Conservation (phyloP, 2,329 filamentous ascomycete genomes). For the Clonostachys sp. region DNA sequence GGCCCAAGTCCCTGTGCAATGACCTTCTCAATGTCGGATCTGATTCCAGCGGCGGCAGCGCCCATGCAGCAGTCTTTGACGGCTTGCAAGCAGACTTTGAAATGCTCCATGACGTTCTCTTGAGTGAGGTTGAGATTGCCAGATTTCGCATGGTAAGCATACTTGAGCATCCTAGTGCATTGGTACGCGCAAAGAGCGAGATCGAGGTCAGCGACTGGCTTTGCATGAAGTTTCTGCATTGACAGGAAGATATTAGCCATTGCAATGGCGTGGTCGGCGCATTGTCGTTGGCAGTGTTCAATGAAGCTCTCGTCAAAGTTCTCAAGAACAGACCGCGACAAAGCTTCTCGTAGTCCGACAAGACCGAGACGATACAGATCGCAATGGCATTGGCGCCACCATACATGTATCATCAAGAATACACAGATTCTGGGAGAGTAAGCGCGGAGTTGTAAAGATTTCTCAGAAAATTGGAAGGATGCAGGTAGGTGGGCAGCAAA, state of each 20-base stretch:
- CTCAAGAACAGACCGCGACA: constrained; percentile 36
- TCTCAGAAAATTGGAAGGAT: constrained; percentile 54
- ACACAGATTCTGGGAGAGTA: constrained; percentile 54
- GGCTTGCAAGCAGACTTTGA: constrained; percentile 43
- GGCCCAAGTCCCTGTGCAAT: constrained; percentile 36
- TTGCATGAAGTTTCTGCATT: constrained; percentile 44
- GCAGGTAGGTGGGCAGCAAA: constrained; percentile 49
- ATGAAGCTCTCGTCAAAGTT: constrained; percentile 44
- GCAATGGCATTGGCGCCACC: constrained; percentile 55
- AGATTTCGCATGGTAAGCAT: constrained; percentile 39
- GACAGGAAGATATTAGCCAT: constrained; percentile 52
- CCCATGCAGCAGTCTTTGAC: constrained; percentile 46
- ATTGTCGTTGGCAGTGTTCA: constrained; percentile 42
- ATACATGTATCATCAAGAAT: constrained; percentile 56
- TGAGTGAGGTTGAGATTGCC: constrained; percentile 35
- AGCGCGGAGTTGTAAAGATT: constrained; percentile 47
- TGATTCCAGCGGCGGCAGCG: constrained; percentile 41
- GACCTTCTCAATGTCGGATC: constrained; percentile 44
- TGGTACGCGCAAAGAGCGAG: constrained; percentile 52
- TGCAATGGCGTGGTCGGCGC: constrained; percentile 47
- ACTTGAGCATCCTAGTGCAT: constrained; percentile 47
- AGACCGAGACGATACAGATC: constrained; percentile 51
- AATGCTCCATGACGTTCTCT: constrained; percentile 43
- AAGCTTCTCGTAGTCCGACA: constrained; percentile 43
- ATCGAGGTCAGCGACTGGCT: constrained; percentile 50